Conservation (phyloP, 2,329 filamentous ascomycete species). For the Monilinia polystroma region DNA sequence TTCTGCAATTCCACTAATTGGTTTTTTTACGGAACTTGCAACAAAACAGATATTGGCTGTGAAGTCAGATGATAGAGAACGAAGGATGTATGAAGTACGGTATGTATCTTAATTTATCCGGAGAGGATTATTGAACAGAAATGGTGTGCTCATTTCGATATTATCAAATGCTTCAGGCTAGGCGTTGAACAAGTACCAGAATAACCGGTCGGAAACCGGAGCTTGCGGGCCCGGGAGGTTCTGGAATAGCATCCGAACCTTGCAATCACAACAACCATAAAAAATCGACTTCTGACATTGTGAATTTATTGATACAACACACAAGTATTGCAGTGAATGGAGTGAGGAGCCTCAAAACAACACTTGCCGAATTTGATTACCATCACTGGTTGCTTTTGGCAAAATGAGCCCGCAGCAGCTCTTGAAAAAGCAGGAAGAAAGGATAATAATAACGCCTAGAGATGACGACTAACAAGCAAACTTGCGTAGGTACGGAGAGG, state of each 20-base stretch:
- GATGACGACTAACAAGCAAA: conserved; percentile 1
- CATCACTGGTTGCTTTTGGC: not conserved
- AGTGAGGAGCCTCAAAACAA: not conserved
- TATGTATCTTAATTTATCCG: not conserved
- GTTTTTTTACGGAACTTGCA: not conserved
- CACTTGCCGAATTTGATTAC: not conserved
- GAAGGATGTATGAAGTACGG: no score
- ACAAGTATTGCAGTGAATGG: not conserved
- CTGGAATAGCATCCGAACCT: not conserved
- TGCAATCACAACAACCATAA: not conserved
- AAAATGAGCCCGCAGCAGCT: not conserved
- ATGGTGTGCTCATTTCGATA: not conserved
- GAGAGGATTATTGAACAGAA: not conserved
- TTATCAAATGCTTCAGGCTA: not conserved
- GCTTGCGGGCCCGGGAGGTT: not conserved
- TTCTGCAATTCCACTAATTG: no score
- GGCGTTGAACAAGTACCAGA: not conserved
- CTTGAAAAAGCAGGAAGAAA: not conserved
- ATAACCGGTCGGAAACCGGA: no score
- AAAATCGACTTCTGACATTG: not conserved
- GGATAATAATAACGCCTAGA: not conserved
- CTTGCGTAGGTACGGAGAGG: not conserved
- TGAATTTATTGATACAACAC: not conserved
- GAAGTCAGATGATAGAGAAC: not conserved
- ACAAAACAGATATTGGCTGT: not conserved